Evolutionary conservation across 129 eudicot species (phyloP).

Genomic region (Deinandra increscens): DNA sequence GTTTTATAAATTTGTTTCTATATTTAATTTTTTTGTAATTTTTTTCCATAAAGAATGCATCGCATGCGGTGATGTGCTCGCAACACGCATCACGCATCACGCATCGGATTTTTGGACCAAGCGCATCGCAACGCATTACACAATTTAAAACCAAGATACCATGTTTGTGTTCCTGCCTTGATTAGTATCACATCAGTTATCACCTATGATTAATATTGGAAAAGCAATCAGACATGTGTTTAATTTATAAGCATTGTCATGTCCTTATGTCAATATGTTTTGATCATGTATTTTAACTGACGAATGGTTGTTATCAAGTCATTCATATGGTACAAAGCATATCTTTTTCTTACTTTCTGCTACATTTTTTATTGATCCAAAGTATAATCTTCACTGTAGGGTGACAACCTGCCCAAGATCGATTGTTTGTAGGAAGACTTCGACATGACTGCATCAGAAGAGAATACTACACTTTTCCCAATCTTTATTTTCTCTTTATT

Average conservation of each 20-base stretch:
- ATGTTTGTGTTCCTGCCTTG: not conserved
- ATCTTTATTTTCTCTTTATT: conserved; percentile 78
- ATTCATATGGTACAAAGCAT: not conserved
- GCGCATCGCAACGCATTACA: no score
- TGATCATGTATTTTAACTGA: not conserved
- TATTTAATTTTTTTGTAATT: no score
- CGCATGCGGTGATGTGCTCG: no score
- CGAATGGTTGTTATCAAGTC: not conserved
- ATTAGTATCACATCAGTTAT: not conserved
- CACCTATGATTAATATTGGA: not conserved
- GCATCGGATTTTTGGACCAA: no score
- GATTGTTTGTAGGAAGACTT: conserved; percentile 14
- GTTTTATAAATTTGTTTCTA: no score
- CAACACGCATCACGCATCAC: no score
- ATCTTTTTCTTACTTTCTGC: not conserved
- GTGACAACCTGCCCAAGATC: conserved; percentile 10
- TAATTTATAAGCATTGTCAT: not conserved
- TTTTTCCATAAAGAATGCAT: no score
- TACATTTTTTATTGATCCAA: conserved; percentile 13
- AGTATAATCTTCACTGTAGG: conserved; percentile 23
- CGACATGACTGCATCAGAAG: conserved; percentile 79
- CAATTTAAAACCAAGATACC: no score
- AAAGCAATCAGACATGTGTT: not conserved
- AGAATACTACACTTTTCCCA: conserved; percentile 78
- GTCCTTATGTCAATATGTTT: conserved; percentile 1